Evolutionary conservation across 1,284 basidiomycete genomes (phyloP).

Genomic region (Chalciporus piperatoides): DNA sequence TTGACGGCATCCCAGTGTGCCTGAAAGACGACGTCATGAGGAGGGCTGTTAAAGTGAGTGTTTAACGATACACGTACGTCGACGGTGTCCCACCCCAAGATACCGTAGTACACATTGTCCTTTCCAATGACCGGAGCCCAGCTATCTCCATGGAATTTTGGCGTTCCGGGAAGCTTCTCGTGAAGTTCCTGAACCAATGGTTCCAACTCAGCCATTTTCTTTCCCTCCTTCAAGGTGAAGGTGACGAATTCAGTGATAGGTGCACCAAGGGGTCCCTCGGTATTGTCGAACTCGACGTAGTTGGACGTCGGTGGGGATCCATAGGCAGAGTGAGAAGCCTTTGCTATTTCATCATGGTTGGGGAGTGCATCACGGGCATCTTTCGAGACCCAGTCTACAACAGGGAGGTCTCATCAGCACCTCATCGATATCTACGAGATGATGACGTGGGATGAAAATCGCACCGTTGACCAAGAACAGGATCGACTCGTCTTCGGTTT

Average conservation of each 20-base stretch:
- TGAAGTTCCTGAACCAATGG: conserved; percentile 27
- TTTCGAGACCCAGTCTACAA: conserved; percentile 29
- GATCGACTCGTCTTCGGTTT: conserved; percentile 25
- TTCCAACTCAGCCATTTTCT: conserved; percentile 17
- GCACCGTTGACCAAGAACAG: conserved; percentile 33
- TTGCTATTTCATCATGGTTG: conserved; percentile 10
- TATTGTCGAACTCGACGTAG: conserved; percentile 25
- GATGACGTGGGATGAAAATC: not conserved
- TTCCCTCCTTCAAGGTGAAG: conserved; percentile 28
- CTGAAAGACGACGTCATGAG: conserved; percentile 14
- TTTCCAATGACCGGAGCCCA: conserved; percentile 27
- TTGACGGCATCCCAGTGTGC: conserved; percentile 33
- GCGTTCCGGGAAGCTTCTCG: conserved; percentile 17
- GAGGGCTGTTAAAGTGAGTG: not conserved
- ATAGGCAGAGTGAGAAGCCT: conserved; percentile 16
- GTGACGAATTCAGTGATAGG: conserved; percentile 35
- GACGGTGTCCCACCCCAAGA: conserved; percentile 33
- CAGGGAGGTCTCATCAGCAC: conserved; percentile 7
- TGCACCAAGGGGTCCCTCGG: conserved; percentile 21
- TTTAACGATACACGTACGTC: conserved; percentile 17
- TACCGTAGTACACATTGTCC: conserved; percentile 25
- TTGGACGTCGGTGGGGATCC: conserved; percentile 15
- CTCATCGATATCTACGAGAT: not conserved
- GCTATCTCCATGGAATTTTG: conserved; percentile 29
- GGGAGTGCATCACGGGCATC: conserved; percentile 14